Percentiles rank a stretch among this genome's conserved stretches.
These are phyloP conservation scores for Podaxis mareebaensis DNA, from an alignment of 768 basidiomycete species.

Conservation along the genomic window DNA sequence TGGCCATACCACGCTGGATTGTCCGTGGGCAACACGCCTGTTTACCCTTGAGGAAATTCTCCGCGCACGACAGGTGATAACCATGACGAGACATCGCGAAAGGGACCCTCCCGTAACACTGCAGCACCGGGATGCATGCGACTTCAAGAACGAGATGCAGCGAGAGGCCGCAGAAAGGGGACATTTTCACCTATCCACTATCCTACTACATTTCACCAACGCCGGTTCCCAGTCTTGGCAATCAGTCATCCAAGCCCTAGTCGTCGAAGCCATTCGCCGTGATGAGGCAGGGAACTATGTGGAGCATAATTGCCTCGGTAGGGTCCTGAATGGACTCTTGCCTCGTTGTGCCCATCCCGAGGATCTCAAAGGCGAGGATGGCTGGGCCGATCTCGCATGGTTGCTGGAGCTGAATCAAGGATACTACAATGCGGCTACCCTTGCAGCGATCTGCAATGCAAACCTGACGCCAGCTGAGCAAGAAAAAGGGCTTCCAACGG, in stretches of 20 bases:
- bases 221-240: background rate
- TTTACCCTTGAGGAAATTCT: background rate
- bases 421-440: background rate
- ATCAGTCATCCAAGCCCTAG: background rate
- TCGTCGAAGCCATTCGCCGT: background rate
- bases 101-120: background rate
- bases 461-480: background rate
- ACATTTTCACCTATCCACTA: background rate
- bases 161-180: background rate
- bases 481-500: background rate
- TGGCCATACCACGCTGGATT: background rate
- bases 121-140: background rate
- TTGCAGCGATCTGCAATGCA: background rate
- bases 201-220: background rate
- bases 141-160: constrained; percentile 4
- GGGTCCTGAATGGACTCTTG: background rate
- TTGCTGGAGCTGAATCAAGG: background rate
- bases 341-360: background rate
- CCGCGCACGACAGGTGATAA: background rate
- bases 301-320: background rate
- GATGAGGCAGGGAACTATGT: background rate
- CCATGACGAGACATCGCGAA: background rate
- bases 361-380: background rate
- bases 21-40: background rate
- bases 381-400: constrained; percentile 2